A percentile compares a stretch with the other conserved stretches of the same genome.
Conservation (phyloP, 345 rosid species). For the Kandelia obovata region DNA sequence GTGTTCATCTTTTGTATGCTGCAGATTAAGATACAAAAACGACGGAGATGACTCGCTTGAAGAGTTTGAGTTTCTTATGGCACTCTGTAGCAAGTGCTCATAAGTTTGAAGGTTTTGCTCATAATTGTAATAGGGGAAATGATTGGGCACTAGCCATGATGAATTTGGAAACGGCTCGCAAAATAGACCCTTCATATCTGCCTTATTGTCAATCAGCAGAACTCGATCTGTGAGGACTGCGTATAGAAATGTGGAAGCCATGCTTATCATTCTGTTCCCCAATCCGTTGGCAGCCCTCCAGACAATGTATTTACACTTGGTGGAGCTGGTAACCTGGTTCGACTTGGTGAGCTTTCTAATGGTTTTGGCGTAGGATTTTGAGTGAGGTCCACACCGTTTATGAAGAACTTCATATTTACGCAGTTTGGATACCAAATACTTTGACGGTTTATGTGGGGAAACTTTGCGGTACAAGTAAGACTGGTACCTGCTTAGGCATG, state of each 20-base stretch:
- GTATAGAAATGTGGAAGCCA: slow-evolving; percentile 22
- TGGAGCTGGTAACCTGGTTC: background rate
- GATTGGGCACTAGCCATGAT: slow-evolving; percentile 16
- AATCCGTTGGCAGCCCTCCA: slow-evolving; percentile 23
- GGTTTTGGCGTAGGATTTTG: slow-evolving; percentile 5
- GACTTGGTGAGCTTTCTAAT: background rate
- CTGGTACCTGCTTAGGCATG: slow-evolving; percentile 17
- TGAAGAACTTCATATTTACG: slow-evolving; percentile 16
- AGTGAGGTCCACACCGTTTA: slow-evolving; percentile 11
- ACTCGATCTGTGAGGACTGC: slow-evolving; percentile 25
- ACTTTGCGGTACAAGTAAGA: slow-evolving; percentile 12
- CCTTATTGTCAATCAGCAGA: slow-evolving; percentile 14
- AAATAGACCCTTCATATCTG: slow-evolving; percentile 21
- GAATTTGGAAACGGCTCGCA: slow-evolving; percentile 30
- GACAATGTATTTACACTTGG: slow-evolving; percentile 19
- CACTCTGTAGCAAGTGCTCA: slow-evolving; percentile 6
- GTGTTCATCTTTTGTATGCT: slow-evolving; percentile 1
- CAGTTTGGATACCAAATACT: slow-evolving; percentile 15
- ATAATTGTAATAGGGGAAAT: slow-evolving; percentile 9
- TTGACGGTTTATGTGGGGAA: slow-evolving; percentile 17
- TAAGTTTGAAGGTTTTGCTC: background rate
- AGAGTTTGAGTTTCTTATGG: background rate
- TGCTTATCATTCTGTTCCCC: slow-evolving; percentile 28
- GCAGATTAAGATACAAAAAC: slow-evolving; percentile 12
- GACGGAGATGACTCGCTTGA: background rate